A percentile compares a stretch with the other conserved stretches of the same genome.
These are phyloP conservation scores for Gossypium thurberi DNA, from an alignment of 345 rosid genomes.

Conservation along the genomic window DNA sequence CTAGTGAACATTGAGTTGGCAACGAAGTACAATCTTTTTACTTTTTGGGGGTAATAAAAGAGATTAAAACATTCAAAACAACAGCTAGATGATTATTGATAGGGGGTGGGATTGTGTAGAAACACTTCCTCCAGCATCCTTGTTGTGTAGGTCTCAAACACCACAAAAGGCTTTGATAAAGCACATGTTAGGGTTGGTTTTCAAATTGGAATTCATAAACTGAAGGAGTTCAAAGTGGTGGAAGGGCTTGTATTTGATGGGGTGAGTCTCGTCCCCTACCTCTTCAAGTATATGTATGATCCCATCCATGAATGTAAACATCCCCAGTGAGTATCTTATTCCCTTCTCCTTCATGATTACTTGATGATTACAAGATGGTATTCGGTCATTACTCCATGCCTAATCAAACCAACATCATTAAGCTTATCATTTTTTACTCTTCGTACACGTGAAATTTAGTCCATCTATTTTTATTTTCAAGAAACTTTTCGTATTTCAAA, in stretches of 20 bases:
- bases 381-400: slow-evolving; percentile 85
- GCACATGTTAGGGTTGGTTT: slow-evolving; percentile 28
- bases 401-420: slow-evolving; percentile 4
- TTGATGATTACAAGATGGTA: slow-evolving; percentile 46
- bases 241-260: slow-evolving; percentile 54
- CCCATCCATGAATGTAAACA: slow-evolving; percentile 47
- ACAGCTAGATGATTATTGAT: too few relatives aligned
- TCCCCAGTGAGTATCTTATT: slow-evolving; percentile 48
- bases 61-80: too few relatives aligned
- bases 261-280: slow-evolving; percentile 55
- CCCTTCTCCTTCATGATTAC: slow-evolving; percentile 44
- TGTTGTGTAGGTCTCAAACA: neutral
- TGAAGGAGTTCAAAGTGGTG: slow-evolving; percentile 41
- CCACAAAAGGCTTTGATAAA: slow-evolving; percentile 54
- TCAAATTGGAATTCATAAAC: slow-evolving; percentile 27
- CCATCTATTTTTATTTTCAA: too few relatives aligned
- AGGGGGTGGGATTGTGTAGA: too few relatives aligned
- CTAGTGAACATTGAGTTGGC: too few relatives aligned
- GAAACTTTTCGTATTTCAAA: too few relatives aligned
- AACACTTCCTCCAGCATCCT: too few relatives aligned
- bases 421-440: neutral
- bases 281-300: slow-evolving; percentile 38
- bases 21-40: too few relatives aligned
- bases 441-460: too few relatives aligned
- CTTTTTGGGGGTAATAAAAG: too few relatives aligned